Percentiles rank a stretch among this genome's conserved stretches.
phyloP scores from a whole-genome alignment of 129 eudicot genomes.

The Pittosporum tobira region DNA sequence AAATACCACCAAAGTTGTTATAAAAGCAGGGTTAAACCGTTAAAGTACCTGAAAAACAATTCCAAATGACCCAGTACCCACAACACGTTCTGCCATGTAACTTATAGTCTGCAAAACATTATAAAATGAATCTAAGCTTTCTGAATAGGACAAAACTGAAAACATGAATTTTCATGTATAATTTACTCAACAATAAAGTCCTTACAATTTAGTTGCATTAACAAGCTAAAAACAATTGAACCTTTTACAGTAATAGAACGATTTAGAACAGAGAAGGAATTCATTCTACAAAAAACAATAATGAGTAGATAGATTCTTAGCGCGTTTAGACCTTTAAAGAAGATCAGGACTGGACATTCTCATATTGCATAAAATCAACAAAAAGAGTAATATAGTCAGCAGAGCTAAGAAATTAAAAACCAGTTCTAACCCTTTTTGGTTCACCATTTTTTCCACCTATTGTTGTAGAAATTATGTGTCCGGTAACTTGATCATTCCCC shows the following conservation, averaged over 20 bases:
- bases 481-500: conserved; percentile 45
- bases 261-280: not conserved
- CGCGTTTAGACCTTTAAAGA: not conserved
- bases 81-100: conserved; percentile 85
- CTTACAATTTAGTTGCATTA: not conserved
- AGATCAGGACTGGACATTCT: not conserved
- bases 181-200: not conserved
- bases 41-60: conserved; percentile 65
- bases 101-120: conserved; percentile 42
- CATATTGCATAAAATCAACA: not conserved
- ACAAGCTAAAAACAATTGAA: not conserved
- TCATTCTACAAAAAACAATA: not conserved
- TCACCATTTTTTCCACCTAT: conserved; percentile 58
- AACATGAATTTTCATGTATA: not conserved
- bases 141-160: not conserved
- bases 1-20: not conserved
- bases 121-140: conserved; percentile 2
- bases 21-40: not conserved
- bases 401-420: not conserved
- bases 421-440: conserved; percentile 38
- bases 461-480: conserved; percentile 56
- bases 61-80: conserved; percentile 83
- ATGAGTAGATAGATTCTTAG: conserved; percentile 2
- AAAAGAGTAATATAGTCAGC: not conserved
- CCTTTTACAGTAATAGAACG: too few relatives aligned